Evolutionary conservation across 2,329 filamentous ascomycete genomes (phyloP).

Genomic region (Cladosporium sp.): DNA sequence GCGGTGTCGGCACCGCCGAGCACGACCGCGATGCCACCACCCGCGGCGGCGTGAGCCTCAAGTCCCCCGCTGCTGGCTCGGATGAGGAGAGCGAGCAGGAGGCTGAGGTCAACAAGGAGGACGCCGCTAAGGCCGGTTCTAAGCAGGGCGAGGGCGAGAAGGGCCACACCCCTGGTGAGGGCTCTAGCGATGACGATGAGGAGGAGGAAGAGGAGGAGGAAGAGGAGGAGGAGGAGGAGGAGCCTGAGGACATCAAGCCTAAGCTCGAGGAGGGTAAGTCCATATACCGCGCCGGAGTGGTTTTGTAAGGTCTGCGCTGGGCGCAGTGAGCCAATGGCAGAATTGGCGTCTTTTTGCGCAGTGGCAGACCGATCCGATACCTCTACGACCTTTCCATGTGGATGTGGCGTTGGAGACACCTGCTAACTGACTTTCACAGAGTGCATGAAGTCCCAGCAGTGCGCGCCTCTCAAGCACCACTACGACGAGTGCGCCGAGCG

Average conservation of each 20-base stretch:
- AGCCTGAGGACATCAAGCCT: constrained; percentile 75
- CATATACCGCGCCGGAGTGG: background rate
- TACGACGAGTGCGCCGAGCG: constrained; percentile 97
- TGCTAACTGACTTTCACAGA: constrained; percentile 50
- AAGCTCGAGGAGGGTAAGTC: constrained; percentile 82
- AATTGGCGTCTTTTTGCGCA: no score
- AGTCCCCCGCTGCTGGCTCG: constrained; percentile 37
- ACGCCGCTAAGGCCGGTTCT: constrained; percentile 30
- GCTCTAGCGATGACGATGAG: constrained; percentile 45
- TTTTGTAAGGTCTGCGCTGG: background rate
- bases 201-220: constrained; percentile 61
- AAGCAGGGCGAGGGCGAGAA: constrained; percentile 17
- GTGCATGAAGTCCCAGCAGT: constrained; percentile 81
- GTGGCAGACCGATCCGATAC: no score
- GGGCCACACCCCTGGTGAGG: constrained; percentile 25
- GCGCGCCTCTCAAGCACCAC: constrained; percentile 89
- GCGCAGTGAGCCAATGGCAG: background rate
- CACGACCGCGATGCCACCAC: constrained; percentile 27
- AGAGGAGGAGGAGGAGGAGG: constrained; percentile 76
- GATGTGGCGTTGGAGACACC: background rate
- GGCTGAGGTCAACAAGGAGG: constrained; percentile 40
- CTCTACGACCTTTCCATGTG: background rate
- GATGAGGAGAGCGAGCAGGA: constrained; percentile 40
- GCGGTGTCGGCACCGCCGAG: constrained; percentile 26
- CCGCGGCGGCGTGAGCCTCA: constrained; percentile 36